Conservation (phyloP, 1,284 basidiomycete genomes). For the Tylopilus microsporus region DNA sequence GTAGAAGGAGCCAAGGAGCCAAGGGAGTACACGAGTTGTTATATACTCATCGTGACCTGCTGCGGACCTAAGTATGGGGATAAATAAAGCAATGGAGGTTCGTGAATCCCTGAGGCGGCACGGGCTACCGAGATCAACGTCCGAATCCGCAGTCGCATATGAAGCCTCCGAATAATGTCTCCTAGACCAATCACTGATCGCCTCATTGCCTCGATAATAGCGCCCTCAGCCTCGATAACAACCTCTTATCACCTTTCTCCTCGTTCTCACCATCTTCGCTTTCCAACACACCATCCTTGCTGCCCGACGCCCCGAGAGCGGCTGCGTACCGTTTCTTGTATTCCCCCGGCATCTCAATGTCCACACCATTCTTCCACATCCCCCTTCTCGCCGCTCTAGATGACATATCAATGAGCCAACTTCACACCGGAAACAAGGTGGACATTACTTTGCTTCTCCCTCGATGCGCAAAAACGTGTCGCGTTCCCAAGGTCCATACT, state of each 20-base stretch:
- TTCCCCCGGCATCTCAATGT: slow-evolving; percentile 67
- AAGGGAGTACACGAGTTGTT: not conserved
- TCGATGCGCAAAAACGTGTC: slow-evolving; percentile 59
- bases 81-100: not conserved
- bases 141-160: not conserved
- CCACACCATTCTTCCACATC: slow-evolving; percentile 63
- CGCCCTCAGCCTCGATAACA: slow-evolving; percentile 8
- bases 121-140: not conserved
- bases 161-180: no score
- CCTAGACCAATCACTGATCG: not conserved
- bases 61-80: not conserved
- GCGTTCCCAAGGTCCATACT: slow-evolving; percentile 67
- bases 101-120: not conserved
- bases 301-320: slow-evolving; percentile 12
- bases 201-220: not conserved
- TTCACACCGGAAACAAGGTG: not conserved
- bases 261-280: not conserved
- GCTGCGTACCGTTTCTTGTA: slow-evolving; percentile 67
- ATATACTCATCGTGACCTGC: not conserved
- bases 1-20: not conserved
- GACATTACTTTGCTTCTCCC: slow-evolving; percentile 62
- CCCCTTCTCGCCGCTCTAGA: slow-evolving; percentile 55
- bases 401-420: not conserved
- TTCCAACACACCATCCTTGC: not conserved
- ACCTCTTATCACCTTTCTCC: not conserved